These are phyloP conservation scores for Cercophora newfieldiana DNA, from an alignment of 495 filamentous ascomycete genomes.

Conservation along the genomic window DNA sequence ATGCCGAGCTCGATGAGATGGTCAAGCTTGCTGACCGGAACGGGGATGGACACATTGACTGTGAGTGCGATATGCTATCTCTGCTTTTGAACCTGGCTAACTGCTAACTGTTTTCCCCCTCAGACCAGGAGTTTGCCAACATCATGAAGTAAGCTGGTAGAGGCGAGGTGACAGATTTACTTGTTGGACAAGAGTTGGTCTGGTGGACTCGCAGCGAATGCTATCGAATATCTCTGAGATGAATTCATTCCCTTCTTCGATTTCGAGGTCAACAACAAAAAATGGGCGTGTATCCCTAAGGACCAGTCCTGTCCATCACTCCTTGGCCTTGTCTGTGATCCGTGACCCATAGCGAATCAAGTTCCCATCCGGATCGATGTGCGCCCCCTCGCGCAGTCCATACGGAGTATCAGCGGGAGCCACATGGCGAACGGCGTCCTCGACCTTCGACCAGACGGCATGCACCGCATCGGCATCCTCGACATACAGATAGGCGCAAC, in stretches of 20 bases:
- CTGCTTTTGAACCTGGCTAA: neutral
- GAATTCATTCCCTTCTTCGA: neutral
- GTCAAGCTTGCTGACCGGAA: conserved; percentile 48
- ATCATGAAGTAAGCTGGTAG: conserved; percentile 61
- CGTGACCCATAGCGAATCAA: conserved; percentile 10
- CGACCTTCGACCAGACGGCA: conserved; percentile 5
- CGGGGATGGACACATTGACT: conserved; percentile 51
- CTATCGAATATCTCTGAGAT: neutral
- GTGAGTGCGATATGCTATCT: conserved; percentile 27
- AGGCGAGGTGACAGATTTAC: neutral
- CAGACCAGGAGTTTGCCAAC: conserved; percentile 94
- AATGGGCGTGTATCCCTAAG: neutral
- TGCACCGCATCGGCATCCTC: conserved; percentile 10
- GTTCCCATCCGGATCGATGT: conserved; percentile 6
- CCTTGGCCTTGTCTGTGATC: neutral
- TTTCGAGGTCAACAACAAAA: neutral
- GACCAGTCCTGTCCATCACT: neutral
- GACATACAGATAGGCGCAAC: conserved; percentile 14
- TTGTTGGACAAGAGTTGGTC: neutral
- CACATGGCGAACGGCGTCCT: neutral
- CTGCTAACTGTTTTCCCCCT: conserved; percentile 26
- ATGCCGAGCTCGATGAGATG: conserved; percentile 51
- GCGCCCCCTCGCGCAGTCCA: conserved; percentile 10
- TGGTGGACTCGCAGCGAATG: neutral
- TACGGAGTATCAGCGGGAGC: neutral